A percentile compares a stretch with the other conserved stretches of the same genome.
These are phyloP conservation scores for Anthostomella pinea DNA, from an alignment of 2,329 filamentous ascomycete genomes.

Conservation along the genomic window DNA sequence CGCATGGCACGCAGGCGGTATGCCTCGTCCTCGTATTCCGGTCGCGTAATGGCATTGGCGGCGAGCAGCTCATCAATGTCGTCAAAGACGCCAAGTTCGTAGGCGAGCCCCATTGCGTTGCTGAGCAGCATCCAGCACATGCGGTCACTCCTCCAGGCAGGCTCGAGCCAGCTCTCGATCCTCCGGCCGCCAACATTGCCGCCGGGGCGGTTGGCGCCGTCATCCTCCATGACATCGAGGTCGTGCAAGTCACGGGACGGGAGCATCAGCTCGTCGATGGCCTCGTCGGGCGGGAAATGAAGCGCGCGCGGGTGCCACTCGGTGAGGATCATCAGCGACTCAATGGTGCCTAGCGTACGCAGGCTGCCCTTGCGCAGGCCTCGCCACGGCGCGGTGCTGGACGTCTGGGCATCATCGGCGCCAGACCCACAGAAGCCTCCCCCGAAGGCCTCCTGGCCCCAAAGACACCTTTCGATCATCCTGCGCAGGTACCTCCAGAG, in stretches of 20 bases:
- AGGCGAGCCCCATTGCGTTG: constrained; percentile 83
- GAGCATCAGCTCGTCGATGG: constrained; percentile 65
- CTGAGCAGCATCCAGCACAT: constrained; percentile 99
- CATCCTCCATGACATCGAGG: constrained; percentile 41
- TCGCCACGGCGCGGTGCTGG: constrained; percentile 68
- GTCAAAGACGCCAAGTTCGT: constrained; percentile 94
- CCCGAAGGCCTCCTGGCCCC: constrained; percentile 94
- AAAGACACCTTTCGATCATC: constrained; percentile 93
- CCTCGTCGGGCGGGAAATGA: constrained; percentile 85
- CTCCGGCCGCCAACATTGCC: constrained; percentile 74
- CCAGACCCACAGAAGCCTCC: constrained; percentile 79
- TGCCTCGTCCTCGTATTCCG: constrained; percentile 69
- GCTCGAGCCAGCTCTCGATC: constrained; percentile 95
- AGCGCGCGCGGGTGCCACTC: constrained; percentile 96
- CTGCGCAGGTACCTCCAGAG: constrained; percentile 91
- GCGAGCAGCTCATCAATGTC: constrained; percentile 71
- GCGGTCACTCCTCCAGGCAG: constrained; percentile 88
- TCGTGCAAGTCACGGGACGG: constrained; percentile 54
- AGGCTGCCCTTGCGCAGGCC: constrained; percentile 73
- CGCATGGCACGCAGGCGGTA: constrained; percentile 77
- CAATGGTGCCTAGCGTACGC: constrained; percentile 87
- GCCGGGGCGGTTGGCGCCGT: constrained; percentile 39
- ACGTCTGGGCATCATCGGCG: constrained; percentile 58
- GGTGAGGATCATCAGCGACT: constrained; percentile 88
- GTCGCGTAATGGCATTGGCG: constrained; percentile 56